Evolutionary conservation across 768 basidiomycete genomes (phyloP).

Genomic region (Botryobasidium botryosum): DNA sequence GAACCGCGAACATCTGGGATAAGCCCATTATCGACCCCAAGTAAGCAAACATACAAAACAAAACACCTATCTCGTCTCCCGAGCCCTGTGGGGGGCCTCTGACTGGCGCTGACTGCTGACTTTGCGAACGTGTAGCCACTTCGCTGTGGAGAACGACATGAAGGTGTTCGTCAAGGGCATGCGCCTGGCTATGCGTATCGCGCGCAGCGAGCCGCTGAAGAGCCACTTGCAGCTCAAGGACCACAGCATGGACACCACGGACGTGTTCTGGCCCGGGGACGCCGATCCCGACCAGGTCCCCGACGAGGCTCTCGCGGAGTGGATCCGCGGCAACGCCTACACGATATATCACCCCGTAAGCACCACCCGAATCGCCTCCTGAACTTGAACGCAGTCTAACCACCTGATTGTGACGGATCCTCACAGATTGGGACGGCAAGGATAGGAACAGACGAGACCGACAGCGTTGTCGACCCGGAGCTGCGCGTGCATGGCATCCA

Average conservation of each 20-base stretch:
- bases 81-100: too few species aligned
- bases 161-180: too few species aligned
- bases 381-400: neutral
- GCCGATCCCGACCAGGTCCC: constrained; percentile 11
- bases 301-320: constrained; percentile 1
- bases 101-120: too few species aligned
- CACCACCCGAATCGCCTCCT: constrained; percentile 1
- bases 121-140: too few species aligned
- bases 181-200: too few species aligned
- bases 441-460: neutral
- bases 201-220: too few species aligned
- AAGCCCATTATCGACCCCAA: constrained; percentile 29
- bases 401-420: neutral
- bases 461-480: constrained; percentile 27
- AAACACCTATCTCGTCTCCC: too few species aligned
- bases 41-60: constrained; percentile 20
- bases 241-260: constrained; percentile 4
- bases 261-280: constrained; percentile 12
- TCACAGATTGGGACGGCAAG: neutral
- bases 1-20: constrained; percentile 27
- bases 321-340: constrained; percentile 3
- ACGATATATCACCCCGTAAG: constrained; percentile 6
- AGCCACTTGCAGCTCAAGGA: neutral
- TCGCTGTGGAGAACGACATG: too few species aligned
- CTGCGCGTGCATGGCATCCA: constrained; percentile 28